These are phyloP conservation scores for Pichia terricola DNA, from an alignment of 1,139 yeast species.

Conservation along the genomic window DNA sequence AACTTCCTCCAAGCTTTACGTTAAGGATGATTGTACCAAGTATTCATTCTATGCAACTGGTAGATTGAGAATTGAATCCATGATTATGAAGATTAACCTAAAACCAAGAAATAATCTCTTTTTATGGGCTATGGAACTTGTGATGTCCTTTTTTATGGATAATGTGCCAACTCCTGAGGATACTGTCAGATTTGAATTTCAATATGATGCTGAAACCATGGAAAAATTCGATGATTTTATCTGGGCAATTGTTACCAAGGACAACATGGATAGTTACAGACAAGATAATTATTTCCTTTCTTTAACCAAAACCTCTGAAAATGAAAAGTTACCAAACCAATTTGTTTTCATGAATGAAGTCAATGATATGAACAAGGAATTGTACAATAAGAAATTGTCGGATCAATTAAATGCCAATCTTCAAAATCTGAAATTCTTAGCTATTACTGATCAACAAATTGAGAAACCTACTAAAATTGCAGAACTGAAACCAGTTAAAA, in stretches of 20 bases:
- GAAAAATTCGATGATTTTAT: conserved; percentile 57
- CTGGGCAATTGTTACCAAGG: conserved; percentile 77
- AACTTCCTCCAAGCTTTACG: conserved; percentile 34
- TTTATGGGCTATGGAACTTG: conserved; percentile 48
- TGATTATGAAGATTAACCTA: conserved; percentile 54
- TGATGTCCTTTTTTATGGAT: conserved; percentile 46
- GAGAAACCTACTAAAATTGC: conserved; percentile 52
- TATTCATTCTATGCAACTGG: conserved; percentile 84
- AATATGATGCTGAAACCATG: conserved; percentile 43
- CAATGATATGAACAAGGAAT: conserved; percentile 64
- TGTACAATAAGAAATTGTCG: conserved; percentile 43
- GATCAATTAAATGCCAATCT: conserved; percentile 43
- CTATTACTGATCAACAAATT: conserved; percentile 74
- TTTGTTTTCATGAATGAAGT: conserved; percentile 88
- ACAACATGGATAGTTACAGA: conserved; percentile 71
- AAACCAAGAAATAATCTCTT: conserved; percentile 75
- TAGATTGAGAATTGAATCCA: conserved; percentile 60
- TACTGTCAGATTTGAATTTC: conserved; percentile 50
- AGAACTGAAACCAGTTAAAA: conserved; percentile 47
- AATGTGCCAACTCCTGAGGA: conserved; percentile 48
- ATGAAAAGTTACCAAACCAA: conserved; percentile 57
- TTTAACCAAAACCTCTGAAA: conserved; percentile 68
- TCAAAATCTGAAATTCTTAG: conserved; percentile 50
- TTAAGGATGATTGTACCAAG: conserved; percentile 63
- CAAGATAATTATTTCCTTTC: conserved; percentile 72